Evolutionary conservation across 2,329 filamentous ascomycete genomes (phyloP).

Genomic region (Hypoxylon sp.): DNA sequence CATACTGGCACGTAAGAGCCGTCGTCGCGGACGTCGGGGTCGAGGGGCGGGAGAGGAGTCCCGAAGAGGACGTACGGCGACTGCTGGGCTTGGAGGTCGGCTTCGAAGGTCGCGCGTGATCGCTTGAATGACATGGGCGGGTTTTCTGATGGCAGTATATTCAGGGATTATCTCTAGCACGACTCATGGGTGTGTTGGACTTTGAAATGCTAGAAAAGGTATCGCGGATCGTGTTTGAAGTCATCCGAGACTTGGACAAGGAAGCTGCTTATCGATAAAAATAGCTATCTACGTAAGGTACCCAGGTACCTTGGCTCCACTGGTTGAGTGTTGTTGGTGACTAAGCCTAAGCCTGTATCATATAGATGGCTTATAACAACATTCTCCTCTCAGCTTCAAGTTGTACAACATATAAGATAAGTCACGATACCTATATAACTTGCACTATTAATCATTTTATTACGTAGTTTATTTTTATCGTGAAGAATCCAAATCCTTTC

Average conservation of each 20-base stretch:
- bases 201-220: conserved; percentile 1
- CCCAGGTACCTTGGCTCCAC: neutral
- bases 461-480: too few species aligned
- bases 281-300: neutral
- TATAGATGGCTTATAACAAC: neutral
- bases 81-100: conserved; percentile 75
- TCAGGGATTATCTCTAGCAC: neutral
- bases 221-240: conserved; percentile 5
- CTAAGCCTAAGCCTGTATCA: neutral
- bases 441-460: too few species aligned
- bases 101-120: conserved; percentile 82
- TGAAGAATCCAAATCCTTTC: too few species aligned
- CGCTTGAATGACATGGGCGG: conserved; percentile 82
- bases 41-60: conserved; percentile 84
- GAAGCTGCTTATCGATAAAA: conserved; percentile 38
- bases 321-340: neutral
- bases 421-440: too few species aligned
- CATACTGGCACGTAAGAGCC: conserved; percentile 94
- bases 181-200: conserved; percentile 6
- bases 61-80: conserved; percentile 86
- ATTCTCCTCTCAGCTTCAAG: neutral
- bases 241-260: conserved; percentile 6
- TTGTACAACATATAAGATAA: neutral
- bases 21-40: conserved; percentile 85
- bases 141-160: neutral